Percentiles rank a stretch among this genome's conserved stretches.
phyloP scores from a whole-genome alignment of 2,329 filamentous ascomycete genomes.

The Fusarium nurragi region DNA sequence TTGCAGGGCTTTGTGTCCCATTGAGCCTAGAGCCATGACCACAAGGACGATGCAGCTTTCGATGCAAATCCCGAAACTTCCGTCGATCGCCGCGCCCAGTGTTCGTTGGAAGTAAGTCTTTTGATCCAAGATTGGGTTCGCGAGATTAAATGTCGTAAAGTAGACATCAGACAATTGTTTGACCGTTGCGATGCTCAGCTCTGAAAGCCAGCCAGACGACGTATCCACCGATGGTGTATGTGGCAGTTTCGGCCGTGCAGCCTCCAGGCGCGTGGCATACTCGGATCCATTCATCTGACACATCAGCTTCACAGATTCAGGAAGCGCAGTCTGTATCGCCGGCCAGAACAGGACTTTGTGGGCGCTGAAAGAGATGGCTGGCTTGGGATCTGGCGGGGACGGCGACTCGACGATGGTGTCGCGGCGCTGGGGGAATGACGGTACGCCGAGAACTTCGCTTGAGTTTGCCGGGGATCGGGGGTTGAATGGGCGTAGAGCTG shows the following conservation, averaged over 20 bases:
- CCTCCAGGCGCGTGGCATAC: constrained; percentile 15
- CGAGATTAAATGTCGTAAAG: constrained; percentile 25
- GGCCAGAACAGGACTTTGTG: constrained; percentile 29
- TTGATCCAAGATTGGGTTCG: constrained; percentile 22
- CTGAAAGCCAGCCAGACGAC: constrained; percentile 1
- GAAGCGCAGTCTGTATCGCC: constrained; percentile 1
- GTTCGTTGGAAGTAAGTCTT: constrained; percentile 35
- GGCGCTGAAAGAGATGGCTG: constrained; percentile 24
- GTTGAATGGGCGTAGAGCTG: constrained; percentile 1
- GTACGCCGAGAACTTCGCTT: constrained; percentile 26
- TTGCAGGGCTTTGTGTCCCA: constrained; percentile 10
- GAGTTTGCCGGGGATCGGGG: constrained; percentile 28
- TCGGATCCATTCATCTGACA: constrained; percentile 24
- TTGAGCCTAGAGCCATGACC: constrained; percentile 15
- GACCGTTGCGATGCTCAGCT: constrained; percentile 12
- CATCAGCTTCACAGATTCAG: constrained; percentile 21
- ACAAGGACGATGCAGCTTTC: constrained; percentile 28
- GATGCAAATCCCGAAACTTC: constrained; percentile 21
- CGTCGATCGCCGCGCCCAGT: constrained; percentile 24
- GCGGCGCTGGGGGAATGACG: background rate
- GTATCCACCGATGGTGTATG: constrained; percentile 2
- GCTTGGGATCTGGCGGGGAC: constrained; percentile 1
- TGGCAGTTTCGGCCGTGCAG: constrained; percentile 8
- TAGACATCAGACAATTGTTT: constrained; percentile 32
- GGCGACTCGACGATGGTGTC: constrained; percentile 18